Evolutionary conservation across 768 basidiomycete genomes (phyloP), one percentile per base, ranked within the genome.

Genomic region (Lanmaoa pseudosensibilis): DNA sequence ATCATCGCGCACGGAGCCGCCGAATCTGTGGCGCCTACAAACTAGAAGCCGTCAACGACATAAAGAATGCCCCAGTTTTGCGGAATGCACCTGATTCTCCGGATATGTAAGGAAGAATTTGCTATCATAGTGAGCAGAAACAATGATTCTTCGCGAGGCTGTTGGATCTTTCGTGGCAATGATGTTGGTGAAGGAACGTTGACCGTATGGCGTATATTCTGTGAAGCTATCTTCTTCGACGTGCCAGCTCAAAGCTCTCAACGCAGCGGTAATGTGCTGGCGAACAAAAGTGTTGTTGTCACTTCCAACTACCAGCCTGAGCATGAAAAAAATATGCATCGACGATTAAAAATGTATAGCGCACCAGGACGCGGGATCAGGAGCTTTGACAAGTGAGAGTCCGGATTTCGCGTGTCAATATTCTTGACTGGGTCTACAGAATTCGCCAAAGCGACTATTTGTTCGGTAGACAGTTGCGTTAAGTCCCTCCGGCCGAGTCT

Each of bases 1-100:
- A 99, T 82, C 74, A 98, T 87, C 5, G 94, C 93, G 62, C 95
- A 98, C 3, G 97, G 87, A 34, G 92, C 94, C 7, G 95, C 97
- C 1, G 94, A 97, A 69, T 99, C 97, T 11, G 94, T 98, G 10
- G 97, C 97, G 34, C 97, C 97, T 65, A 99, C 77, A 69, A 99
- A 99, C 92, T 98, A 48, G 49, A 56, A 52, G 57, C 19, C 50
- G 55, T 61, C 47, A 70, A 46, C 19, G 27, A 47, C 41, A 37
- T 54, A 50, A 50, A 11, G 21, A 43, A 60, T 30, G 7, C 30
- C 9, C 45, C 9, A 43, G 41, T 10, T 46, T 36, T 13, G 23
- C 16, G 30, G 25, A 21, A 69, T 78, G 56, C 65, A 91, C 94
- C 77, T 92, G 87, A 67, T 92, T 90, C 37, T 81, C 71, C 5